These are phyloP conservation scores for Ophioceras dolichostomum DNA, from an alignment of 2,329 filamentous ascomycete species.

Conservation along the genomic window DNA sequence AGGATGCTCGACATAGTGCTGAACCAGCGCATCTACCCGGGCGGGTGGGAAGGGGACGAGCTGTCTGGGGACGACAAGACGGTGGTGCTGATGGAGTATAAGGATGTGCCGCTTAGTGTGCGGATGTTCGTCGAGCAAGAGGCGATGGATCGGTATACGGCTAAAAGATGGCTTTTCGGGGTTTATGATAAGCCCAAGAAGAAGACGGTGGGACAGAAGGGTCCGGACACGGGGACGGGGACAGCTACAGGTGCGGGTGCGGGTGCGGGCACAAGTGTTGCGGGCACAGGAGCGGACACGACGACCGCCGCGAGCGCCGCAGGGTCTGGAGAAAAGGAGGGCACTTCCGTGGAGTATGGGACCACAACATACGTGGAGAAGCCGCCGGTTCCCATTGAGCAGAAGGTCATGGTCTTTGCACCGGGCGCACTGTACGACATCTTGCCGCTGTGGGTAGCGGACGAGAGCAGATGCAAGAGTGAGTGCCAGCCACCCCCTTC, in stretches of 20 bases:
- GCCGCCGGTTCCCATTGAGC: neutral
- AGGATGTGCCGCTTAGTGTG: conserved; percentile 13
- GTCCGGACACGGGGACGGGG: conserved; percentile 14
- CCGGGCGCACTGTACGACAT: conserved; percentile 29
- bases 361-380: neutral
- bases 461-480: conserved; percentile 23
- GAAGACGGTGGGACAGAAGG: neutral
- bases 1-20: neutral
- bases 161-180: conserved; percentile 13
- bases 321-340: neutral
- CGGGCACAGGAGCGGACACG: no score
- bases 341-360: conserved; percentile 5
- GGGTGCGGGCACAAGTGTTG: no score
- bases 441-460: conserved; percentile 27
- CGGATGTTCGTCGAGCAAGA: conserved; percentile 16
- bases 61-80: neutral
- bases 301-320: no score
- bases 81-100: conserved; percentile 12
- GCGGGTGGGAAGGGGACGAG: conserved; percentile 4
- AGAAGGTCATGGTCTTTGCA: conserved; percentile 27
- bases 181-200: conserved; percentile 13
- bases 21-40: conserved; percentile 2
- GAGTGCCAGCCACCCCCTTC: no score
- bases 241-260: conserved; percentile 16
- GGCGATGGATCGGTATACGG: conserved; percentile 6